A percentile compares a stretch with the other conserved stretches of the same genome.
phyloP scores from a whole-genome alignment of 2,329 filamentous ascomycete genomes.

The Paracoccidioides brasiliensis region DNA sequence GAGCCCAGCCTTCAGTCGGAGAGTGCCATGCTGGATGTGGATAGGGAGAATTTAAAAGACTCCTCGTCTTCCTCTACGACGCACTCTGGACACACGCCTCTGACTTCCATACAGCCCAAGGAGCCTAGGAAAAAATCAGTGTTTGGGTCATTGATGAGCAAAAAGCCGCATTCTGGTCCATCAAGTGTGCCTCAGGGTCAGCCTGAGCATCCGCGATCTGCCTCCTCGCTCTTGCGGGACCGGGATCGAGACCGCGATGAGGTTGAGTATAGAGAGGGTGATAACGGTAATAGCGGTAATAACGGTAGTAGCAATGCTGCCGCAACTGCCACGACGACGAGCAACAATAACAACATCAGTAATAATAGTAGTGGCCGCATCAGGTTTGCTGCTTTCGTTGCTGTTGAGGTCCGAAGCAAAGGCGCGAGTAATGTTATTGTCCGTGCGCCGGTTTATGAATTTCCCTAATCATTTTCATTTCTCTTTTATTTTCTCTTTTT shows the following conservation, averaged over 20 bases:
- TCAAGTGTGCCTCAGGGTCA: neutral
- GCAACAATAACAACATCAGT: neutral
- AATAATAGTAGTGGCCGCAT: slow-evolving; percentile 35
- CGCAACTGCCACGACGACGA: neutral
- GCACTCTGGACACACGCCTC: slow-evolving; percentile 7
- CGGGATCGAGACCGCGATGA: slow-evolving; percentile 16
- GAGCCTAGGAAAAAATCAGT: slow-evolving; percentile 30
- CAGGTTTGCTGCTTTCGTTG: slow-evolving; percentile 62
- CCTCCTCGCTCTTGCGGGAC: slow-evolving; percentile 6
- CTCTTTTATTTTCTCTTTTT: neutral
- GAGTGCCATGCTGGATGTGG: slow-evolving; percentile 1
- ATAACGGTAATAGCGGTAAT: neutral
- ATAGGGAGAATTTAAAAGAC: slow-evolving; percentile 14
- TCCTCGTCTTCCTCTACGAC: slow-evolving; percentile 14
- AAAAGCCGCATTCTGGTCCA: slow-evolving; percentile 17
- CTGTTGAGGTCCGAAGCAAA: slow-evolving; percentile 60
- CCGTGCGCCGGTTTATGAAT: slow-evolving; percentile 57
- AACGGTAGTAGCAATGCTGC: neutral
- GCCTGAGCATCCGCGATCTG: slow-evolving; percentile 6
- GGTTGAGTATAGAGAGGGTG: slow-evolving; percentile 11
- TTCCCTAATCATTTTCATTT: slow-evolving; percentile 14
- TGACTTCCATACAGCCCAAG: slow-evolving; percentile 10
- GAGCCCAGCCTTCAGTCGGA: slow-evolving; percentile 8
- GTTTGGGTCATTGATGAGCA: slow-evolving; percentile 29
- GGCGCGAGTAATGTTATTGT: slow-evolving; percentile 48